These are phyloP conservation scores for Hymenoscyphus linearis DNA, from an alignment of 2,329 filamentous ascomycete genomes.

Conservation along the genomic window DNA sequence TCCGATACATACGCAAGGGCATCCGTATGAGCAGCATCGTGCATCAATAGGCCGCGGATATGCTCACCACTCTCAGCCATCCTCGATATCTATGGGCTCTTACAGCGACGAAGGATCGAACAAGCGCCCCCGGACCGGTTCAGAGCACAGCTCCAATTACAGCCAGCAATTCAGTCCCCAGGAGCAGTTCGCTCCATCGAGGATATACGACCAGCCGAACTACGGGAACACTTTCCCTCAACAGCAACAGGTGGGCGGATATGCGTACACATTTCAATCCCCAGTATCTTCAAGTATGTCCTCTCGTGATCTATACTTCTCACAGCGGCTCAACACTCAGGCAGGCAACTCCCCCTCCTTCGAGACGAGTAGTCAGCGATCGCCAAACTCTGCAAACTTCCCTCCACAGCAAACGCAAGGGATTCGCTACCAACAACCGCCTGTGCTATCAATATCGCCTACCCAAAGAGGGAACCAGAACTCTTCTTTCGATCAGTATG, in stretches of 20 bases:
- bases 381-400: slow-evolving; percentile 15
- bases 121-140: slow-evolving; percentile 21
- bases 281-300: slow-evolving; percentile 10
- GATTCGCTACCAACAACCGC: slow-evolving; percentile 6
- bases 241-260: slow-evolving; percentile 9
- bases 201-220: slow-evolving; percentile 14
- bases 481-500: slow-evolving; percentile 6
- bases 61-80: slow-evolving; percentile 19
- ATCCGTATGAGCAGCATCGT: slow-evolving; percentile 13
- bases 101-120: slow-evolving; percentile 16
- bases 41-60: slow-evolving; percentile 12
- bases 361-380: slow-evolving; percentile 16
- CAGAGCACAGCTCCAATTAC: slow-evolving; percentile 18
- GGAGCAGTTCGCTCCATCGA: slow-evolving; percentile 8
- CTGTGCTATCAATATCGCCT: slow-evolving; percentile 5
- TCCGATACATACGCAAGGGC: slow-evolving; percentile 5
- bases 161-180: slow-evolving; percentile 15
- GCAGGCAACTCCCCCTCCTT: slow-evolving; percentile 14
- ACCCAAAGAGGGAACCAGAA: slow-evolving; percentile 8
- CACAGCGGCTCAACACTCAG: slow-evolving; percentile 13
- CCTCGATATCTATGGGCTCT: slow-evolving; percentile 13
- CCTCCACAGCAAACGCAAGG: slow-evolving; percentile 9
- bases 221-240: slow-evolving; percentile 9
- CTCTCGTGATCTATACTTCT: slow-evolving; percentile 16
- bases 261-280: slow-evolving; percentile 14